These are phyloP conservation scores for Collybia sp. DNA, from an alignment of 768 basidiomycete species.

Conservation along the genomic window DNA sequence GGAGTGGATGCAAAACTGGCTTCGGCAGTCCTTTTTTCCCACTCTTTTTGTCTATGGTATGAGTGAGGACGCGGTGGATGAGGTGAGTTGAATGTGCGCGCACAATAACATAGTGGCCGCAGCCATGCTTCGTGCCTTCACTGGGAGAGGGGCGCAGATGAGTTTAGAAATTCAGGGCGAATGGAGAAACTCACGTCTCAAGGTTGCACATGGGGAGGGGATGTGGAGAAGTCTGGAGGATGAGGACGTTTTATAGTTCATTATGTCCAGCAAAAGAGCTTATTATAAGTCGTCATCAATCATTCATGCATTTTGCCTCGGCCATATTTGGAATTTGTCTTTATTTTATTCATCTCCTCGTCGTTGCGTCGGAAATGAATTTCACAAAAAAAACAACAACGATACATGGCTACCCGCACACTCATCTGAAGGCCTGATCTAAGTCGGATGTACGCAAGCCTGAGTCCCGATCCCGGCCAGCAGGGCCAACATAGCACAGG, in stretches of 20 bases:
- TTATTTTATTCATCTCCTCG: background rate
- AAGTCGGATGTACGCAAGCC: too few species aligned
- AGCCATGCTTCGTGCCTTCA: constrained; percentile 72
- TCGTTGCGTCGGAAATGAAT: background rate
- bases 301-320: too few species aligned
- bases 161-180: constrained; percentile 10
- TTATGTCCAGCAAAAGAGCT: too few species aligned
- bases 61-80: constrained; percentile 2
- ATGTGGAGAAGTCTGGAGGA: too few species aligned
- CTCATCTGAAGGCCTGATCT: too few species aligned
- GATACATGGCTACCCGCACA: background rate
- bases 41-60: constrained; percentile 41
- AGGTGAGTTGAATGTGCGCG: constrained; percentile 19
- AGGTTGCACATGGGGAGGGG: constrained; percentile 46
- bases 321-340: too few species aligned
- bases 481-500: too few species aligned
- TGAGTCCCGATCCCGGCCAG: too few species aligned
- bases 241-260: too few species aligned
- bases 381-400: background rate
- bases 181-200: constrained; percentile 37
- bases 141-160: constrained; percentile 31
- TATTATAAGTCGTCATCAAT: too few species aligned
- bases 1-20: constrained; percentile 34
- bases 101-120: constrained; percentile 76
- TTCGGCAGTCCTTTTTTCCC: constrained; percentile 52